Percentiles rank a stretch among this genome's conserved stretches.
Conservation (phyloP, 176 grass and related monocot genomes). For the Musa troglodytarum region DNA sequence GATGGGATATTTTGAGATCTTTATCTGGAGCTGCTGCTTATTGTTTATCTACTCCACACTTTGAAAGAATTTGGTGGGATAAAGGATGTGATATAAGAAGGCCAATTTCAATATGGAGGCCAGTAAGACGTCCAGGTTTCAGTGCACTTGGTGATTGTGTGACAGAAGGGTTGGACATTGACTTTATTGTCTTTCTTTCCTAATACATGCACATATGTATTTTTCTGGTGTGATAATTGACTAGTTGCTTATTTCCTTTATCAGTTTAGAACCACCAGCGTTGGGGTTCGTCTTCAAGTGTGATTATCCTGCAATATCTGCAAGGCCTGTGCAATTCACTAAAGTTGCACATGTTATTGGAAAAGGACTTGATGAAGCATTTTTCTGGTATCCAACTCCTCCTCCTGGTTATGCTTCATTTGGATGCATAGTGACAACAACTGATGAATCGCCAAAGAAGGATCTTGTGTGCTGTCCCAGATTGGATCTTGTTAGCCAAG, state of each 20-base stretch:
- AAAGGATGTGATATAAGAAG: slow-evolving; percentile 72
- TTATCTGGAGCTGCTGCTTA: slow-evolving; percentile 65
- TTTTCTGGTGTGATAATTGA: neutral
- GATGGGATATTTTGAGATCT: slow-evolving; percentile 73
- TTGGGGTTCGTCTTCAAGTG: slow-evolving; percentile 80
- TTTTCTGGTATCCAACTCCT: slow-evolving; percentile 88
- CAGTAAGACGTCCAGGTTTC: slow-evolving; percentile 62
- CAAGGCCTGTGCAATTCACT: slow-evolving; percentile 65
- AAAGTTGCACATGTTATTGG: slow-evolving; percentile 76
- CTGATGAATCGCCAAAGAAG: slow-evolving; percentile 69
- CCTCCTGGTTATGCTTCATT: slow-evolving; percentile 88
- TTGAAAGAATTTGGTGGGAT: slow-evolving; percentile 99
- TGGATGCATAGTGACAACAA: slow-evolving; percentile 82
- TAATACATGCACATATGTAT: neutral
- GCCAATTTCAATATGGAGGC: slow-evolving; percentile 88
- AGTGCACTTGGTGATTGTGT: slow-evolving; percentile 82
- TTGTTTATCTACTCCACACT: slow-evolving; percentile 82
- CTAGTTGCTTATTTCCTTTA: slow-evolving; percentile 18
- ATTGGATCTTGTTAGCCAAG: slow-evolving; percentile 63
- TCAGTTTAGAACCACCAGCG: slow-evolving; percentile 86
- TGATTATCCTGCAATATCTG: slow-evolving; percentile 61
- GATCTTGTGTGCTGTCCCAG: slow-evolving; percentile 82
- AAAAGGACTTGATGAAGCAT: slow-evolving; percentile 71
- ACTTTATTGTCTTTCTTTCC: slow-evolving; percentile 18
- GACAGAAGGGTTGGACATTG: slow-evolving; percentile 68